Base-by-base conservation (phyloP, 306 rosid species). In the Boehmeria nivea region DNA sequence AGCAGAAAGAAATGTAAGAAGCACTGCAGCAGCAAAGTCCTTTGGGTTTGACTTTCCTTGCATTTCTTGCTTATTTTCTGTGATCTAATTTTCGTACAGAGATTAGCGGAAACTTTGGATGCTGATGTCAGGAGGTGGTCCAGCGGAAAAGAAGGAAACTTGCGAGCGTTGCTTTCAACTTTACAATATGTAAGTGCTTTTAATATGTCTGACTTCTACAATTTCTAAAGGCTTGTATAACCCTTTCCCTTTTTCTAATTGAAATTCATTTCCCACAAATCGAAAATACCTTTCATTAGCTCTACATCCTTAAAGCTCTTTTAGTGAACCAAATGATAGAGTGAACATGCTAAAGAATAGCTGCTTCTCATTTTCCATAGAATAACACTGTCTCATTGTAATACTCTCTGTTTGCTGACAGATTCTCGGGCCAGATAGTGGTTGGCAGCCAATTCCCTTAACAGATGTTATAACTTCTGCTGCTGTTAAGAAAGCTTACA, bases 61-160 rank as follows among this genome's bases (percentile, higher is more conserved):
- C 25, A 16, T 50, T 60, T 65, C 54, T 77, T 23, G 36, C 62
- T 75, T 66, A 63, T 56, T 60, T 21, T n/a, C 65, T 37, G 43
- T 62, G 43, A 53, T 59, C 49, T 57, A 25, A n/a, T 80, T 67
- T 44, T 71, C 60, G 77, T 73, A 72, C 89, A 91, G 99, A 84
- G 95, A 59, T 63, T 91, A 59, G 89, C 99, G 1, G 99, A 91
- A 76, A 84, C 96, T 60, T 74, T 91, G 63, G 99, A 85, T 77
- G 88, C 96, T 54, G 99, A 91, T 65, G 95, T 91, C 60, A 81
- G 76, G 80, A 82, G 96, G 79, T 91, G 99, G 99, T 91, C 96
- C 54, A 83, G 84, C 58, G 99, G 96, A 68, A 91, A 91, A 79
- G 99, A 91, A 81, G 99, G 99, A 43, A 91, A 91, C 69, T 66